A percentile compares a stretch with the other conserved stretches of the same genome.
Conservation (phyloP, 345 rosid genomes). For the Erodium maritimum region DNA sequence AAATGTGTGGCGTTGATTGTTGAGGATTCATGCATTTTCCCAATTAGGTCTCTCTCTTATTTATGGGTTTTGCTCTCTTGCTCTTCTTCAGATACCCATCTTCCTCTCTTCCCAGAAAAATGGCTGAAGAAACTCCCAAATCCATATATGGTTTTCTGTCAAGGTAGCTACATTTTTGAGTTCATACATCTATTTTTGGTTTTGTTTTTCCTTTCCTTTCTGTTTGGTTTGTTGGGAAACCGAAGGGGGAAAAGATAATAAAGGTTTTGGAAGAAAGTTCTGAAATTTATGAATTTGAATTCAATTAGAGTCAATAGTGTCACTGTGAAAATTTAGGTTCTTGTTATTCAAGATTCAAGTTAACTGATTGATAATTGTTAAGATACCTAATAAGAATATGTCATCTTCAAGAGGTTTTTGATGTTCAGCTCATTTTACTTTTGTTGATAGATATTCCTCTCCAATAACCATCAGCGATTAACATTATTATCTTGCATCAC, state of each 20-base stretch:
- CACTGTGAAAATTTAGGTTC: no score
- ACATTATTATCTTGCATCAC: no score
- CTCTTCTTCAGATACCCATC: conserved; percentile 13
- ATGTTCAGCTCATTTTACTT: neutral
- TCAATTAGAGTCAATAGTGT: neutral
- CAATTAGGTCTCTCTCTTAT: conserved; percentile 24
- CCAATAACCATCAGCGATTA: neutral
- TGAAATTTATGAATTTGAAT: neutral
- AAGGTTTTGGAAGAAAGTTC: neutral
- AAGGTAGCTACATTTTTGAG: conserved; percentile 29
- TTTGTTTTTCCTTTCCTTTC: neutral
- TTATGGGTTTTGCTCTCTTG: conserved; percentile 20
- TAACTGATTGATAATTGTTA: no score
- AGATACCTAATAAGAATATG: neutral
- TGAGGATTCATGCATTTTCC: neutral
- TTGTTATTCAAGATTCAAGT: neutral
- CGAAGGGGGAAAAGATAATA: neutral
- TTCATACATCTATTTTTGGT: neutral
- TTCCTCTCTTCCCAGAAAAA: conserved; percentile 19
- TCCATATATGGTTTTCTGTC: conserved; percentile 72
- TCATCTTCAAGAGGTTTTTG: neutral
- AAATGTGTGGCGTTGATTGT: neutral
- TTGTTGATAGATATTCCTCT: no score
- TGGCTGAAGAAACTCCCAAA: conserved; percentile 49
- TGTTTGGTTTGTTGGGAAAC: neutral